A percentile compares a stretch with the other conserved stretches of the same genome.
Conservation (phyloP, 2,329 filamentous ascomycete species). For the Aspergillus hortae region DNA sequence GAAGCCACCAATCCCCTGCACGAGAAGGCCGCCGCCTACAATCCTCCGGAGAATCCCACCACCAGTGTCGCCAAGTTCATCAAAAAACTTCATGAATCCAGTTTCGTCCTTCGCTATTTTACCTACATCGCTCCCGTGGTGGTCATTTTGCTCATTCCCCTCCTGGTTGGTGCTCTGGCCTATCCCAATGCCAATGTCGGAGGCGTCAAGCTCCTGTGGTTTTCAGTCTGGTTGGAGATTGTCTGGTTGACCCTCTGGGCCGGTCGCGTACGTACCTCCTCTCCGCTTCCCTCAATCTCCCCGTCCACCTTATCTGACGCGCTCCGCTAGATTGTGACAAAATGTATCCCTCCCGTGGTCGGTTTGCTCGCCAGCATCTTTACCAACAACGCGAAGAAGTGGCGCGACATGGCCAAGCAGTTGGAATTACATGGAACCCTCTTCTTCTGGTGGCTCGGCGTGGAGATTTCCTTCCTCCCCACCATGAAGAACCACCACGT, state of each 20-base stretch:
- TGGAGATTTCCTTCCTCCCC: conserved; percentile 80
- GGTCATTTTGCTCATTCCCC: conserved; percentile 62
- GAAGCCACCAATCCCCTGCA: conserved; percentile 66
- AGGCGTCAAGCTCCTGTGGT: conserved; percentile 79
- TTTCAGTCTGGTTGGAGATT: conserved; percentile 91
- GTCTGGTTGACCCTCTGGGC: conserved; percentile 91
- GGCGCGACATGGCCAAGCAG: conserved; percentile 81
- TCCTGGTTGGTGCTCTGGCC: conserved; percentile 61
- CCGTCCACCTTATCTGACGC: neutral
- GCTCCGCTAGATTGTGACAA: conserved; percentile 53
- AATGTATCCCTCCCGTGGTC: conserved; percentile 60
- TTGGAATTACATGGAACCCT: conserved; percentile 81
- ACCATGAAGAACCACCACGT: conserved; percentile 68
- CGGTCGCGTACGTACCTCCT: conserved; percentile 47
- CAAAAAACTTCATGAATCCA: conserved; percentile 63
- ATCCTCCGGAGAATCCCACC: conserved; percentile 59
- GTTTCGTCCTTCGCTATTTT: conserved; percentile 65
- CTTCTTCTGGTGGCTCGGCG: conserved; percentile 88
- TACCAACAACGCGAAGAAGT: conserved; percentile 88
- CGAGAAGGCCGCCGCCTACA: conserved; percentile 62
- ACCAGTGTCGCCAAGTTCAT: conserved; percentile 62
- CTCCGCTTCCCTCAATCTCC: neutral
- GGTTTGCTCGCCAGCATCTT: conserved; percentile 67
- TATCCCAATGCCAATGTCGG: conserved; percentile 63
- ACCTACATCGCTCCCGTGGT: conserved; percentile 67